A percentile compares a stretch with the other conserved stretches of the same genome.
These are phyloP conservation scores for Mercurialis annua DNA, from an alignment of 345 rosid genomes.

Conservation along the genomic window DNA sequence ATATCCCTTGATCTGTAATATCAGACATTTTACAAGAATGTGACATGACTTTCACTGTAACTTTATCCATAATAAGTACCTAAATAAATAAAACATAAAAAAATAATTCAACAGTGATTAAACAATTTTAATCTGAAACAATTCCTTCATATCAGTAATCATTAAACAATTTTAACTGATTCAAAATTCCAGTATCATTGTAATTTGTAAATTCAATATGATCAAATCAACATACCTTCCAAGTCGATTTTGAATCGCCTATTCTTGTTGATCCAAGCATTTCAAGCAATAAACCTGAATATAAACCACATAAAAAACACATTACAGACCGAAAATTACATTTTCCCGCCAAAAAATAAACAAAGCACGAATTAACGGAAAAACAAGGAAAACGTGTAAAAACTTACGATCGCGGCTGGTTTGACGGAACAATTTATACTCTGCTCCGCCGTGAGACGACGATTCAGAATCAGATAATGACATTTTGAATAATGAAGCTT, in stretches of 20 bases:
- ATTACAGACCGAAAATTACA: neutral
- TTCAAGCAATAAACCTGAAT: conserved; percentile 64
- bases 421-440: conserved; percentile 71
- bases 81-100: conserved; percentile 21
- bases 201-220: neutral
- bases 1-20: conserved; percentile 93
- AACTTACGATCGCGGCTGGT: conserved; percentile 71
- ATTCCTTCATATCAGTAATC: neutral
- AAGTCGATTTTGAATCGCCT: conserved; percentile 59
- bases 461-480: conserved; percentile 70
- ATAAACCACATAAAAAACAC: neutral
- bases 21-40: conserved; percentile 88
- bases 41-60: conserved; percentile 87
- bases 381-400: neutral
- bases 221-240: conserved; percentile 54
- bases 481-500: conserved; percentile 29
- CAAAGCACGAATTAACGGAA: neutral
- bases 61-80: conserved; percentile 93
- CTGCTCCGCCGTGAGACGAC: conserved; percentile 42
- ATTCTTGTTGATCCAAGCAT: conserved; percentile 79
- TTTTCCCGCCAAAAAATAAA: conserved; percentile 18
- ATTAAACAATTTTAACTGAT: neutral
- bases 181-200: neutral
- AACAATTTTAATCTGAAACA: neutral
- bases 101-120: neutral